Base-by-base conservation (phyloP, 208 protist species). In the Acanthamoeba castellanii region DNA sequence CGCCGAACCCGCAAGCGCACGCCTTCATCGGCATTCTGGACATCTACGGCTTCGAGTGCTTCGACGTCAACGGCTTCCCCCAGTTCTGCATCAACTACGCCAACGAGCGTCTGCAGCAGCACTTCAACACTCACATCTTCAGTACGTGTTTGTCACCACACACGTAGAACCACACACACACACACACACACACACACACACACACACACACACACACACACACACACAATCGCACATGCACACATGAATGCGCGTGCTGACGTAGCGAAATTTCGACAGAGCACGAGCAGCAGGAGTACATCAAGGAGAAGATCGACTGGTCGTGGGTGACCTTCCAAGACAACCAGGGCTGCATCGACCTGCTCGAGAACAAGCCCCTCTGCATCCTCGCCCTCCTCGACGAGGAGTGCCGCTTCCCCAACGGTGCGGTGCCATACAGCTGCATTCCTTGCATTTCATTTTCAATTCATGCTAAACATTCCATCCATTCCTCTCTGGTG, bases 11-110 rank as follows among this genome's bases (percentile, higher is more conserved):
- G 78, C 47, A 87, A 3, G 50, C 37, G 1, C 47, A 59, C 34
- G 97, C 76, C 9, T 84, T 84, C 45, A 84, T 84, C 32, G 96
- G 96, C 95, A 82, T 97, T 32, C 47, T 96, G 52, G 98, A 99
- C 94, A 99, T 99, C 95, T 99, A 99, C 97, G 99, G 98, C 52
- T 99, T 99, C 96, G 99, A 99, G 94, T 98, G 99, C 59, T 99
- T 99, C 96, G 91, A 98, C n/a, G 61, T 95, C 64, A 98, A 98
- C 66, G 68, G 89, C 8, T 93, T 93, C 70, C 64, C 59, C 0
- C 99, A 99, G 97, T 99, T 99, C 61, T 99, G 99, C 97, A 99
- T 99, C 96, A 99, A 99, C 97, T 99, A 99, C 95, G 98, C 99
- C 59, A 99, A 99, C 95, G 99, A 99, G 95, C 99, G 99, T 95